Evolutionary conservation across 257 asterid genomes (phyloP).

Genomic region (Mentha longifolia): DNA sequence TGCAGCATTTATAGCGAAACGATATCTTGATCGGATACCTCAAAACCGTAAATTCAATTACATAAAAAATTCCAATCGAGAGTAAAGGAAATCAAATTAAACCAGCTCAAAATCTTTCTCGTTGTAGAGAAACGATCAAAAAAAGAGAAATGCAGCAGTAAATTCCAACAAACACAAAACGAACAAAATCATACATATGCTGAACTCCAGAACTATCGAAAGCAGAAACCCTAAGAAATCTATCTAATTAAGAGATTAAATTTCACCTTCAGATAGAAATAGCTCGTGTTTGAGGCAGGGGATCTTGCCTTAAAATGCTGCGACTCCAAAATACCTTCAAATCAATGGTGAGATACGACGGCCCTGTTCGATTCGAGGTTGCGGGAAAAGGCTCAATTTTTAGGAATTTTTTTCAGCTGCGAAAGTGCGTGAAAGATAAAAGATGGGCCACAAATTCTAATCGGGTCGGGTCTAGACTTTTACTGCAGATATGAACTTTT

Average conservation of each 20-base stretch:
- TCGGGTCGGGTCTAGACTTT: slow-evolving; percentile 27
- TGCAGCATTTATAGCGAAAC: too few relatives aligned
- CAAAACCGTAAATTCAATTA: background rate
- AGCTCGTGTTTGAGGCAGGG: background rate
- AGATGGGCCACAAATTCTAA: background rate
- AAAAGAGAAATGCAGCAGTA: slow-evolving; percentile 28
- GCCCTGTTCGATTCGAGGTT: slow-evolving; percentile 28
- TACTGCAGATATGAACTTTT: background rate
- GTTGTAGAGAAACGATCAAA: background rate
- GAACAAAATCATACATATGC: background rate
- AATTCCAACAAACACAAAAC: background rate
- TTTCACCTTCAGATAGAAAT: slow-evolving; percentile 29
- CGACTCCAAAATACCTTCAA: slow-evolving; percentile 24
- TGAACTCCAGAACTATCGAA: background rate
- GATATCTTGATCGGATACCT: background rate
- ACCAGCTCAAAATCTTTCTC: background rate
- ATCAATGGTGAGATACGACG: slow-evolving; percentile 24
- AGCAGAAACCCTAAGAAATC: slow-evolving; percentile 33
- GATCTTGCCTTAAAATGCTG: slow-evolving; percentile 24
- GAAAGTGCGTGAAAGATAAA: slow-evolving; percentile 12
- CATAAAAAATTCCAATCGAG: too few relatives aligned
- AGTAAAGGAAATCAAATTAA: background rate
- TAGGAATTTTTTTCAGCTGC: slow-evolving; percentile 19
- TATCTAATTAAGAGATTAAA: background rate
- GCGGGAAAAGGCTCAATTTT: slow-evolving; percentile 19